Percentiles rank a stretch among this genome's conserved stretches.
These are phyloP conservation scores for Ophiocordyceps camponoti-leonardi DNA, from an alignment of 2,329 filamentous ascomycete species.

Conservation along the genomic window DNA sequence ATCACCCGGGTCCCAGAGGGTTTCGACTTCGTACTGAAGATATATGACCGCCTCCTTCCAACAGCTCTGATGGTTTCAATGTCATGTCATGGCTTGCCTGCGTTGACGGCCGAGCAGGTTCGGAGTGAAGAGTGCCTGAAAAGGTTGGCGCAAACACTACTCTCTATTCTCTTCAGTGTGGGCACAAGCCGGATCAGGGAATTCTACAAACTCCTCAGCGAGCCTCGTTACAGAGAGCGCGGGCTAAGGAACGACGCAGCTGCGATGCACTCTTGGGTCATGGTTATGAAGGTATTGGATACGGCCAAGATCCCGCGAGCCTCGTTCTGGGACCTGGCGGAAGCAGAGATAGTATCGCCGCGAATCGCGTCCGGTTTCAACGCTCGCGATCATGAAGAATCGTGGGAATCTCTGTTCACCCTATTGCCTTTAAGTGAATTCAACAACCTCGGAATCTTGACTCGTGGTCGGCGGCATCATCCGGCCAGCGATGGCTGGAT, in stretches of 20 bases:
- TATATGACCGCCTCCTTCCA: constrained; percentile 15
- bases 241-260: constrained; percentile 32
- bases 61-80: constrained; percentile 19
- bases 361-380: constrained; percentile 20
- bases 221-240: constrained; percentile 24
- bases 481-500: constrained; percentile 36
- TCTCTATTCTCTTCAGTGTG: constrained; percentile 21
- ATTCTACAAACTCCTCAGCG: constrained; percentile 31
- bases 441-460: constrained; percentile 32
- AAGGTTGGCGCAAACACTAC: constrained; percentile 18
- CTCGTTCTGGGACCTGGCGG: constrained; percentile 44
- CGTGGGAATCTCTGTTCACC: constrained; percentile 42
- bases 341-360: constrained; percentile 21
- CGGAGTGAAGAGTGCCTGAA: constrained; percentile 32
- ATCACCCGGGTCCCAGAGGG: not conserved
- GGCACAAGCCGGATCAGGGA: constrained; percentile 25
- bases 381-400: constrained; percentile 30
- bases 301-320: constrained; percentile 29
- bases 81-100: constrained; percentile 21
- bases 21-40: constrained; percentile 5
- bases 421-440: constrained; percentile 45
- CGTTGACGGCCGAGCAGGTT: constrained; percentile 17
- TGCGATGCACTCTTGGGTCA: constrained; percentile 37
- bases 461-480: constrained; percentile 14
- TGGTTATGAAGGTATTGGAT: constrained; percentile 36